A percentile compares a stretch with the other conserved stretches of the same genome.
Evolutionary conservation across 805 yeast genomes (phyloP).

Genomic region (Sungouiozyma ichnusensis): DNA sequence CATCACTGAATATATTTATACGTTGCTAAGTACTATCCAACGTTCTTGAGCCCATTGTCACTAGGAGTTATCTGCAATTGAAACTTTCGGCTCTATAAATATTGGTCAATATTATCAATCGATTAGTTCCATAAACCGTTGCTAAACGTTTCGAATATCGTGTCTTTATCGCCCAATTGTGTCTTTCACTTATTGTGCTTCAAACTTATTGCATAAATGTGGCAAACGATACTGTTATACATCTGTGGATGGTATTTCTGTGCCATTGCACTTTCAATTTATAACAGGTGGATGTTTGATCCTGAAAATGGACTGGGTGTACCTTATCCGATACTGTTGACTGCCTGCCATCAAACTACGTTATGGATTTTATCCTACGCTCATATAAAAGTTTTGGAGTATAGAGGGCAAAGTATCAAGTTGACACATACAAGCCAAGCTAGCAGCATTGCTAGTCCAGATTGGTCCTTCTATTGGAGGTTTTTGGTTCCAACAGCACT

Average conservation of each 20-base stretch:
- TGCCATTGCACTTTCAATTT: conserved; percentile 60
- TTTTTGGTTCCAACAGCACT: conserved; percentile 74
- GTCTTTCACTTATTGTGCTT: too few relatives aligned
- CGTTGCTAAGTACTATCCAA: too few relatives aligned
- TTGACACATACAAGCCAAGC: not conserved
- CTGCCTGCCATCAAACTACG: conserved; percentile 75
- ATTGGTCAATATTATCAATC: too few relatives aligned
- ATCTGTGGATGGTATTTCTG: conserved; percentile 57
- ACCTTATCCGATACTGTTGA: conserved; percentile 73
- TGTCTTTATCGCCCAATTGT: too few relatives aligned
- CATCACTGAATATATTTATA: too few relatives aligned
- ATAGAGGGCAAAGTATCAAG: not conserved
- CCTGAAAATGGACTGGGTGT: conserved; percentile 53
- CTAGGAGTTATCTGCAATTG: too few relatives aligned
- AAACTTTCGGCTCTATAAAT: too few relatives aligned
- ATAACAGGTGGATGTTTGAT: conserved; percentile 97
- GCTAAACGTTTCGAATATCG: too few relatives aligned
- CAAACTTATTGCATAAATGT: too few relatives aligned
- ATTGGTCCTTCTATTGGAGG: conserved; percentile 34
- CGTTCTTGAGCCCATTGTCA: too few relatives aligned
- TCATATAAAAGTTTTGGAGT: conserved; percentile 28
- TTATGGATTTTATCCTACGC: conserved; percentile 41
- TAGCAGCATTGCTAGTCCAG: conserved; percentile 3
- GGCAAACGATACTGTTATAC: conserved; percentile 4
- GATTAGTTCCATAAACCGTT: too few relatives aligned